These are phyloP conservation scores for Gossypioides kirkii DNA, from an alignment of 345 rosid genomes.

Conservation along the genomic window DNA sequence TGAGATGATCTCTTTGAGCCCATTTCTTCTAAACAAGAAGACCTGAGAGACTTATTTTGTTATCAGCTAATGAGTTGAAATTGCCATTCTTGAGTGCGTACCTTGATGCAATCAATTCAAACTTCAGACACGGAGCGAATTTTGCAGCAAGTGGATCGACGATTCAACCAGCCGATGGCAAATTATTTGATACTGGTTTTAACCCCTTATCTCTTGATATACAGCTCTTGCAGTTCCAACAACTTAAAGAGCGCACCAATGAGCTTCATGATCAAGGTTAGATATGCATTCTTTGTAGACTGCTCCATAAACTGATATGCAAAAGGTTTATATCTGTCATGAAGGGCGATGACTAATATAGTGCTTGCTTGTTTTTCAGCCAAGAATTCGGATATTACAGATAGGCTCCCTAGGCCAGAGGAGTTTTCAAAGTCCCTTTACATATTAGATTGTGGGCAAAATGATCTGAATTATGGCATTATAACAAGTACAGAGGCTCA, in stretches of 20 bases:
- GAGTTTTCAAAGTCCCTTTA: not conserved
- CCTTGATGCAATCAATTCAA: conserved; percentile 20
- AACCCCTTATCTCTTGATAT: conserved; percentile 19
- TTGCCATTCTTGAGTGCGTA: conserved; percentile 24
- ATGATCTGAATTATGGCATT: not conserved
- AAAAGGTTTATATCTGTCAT: not conserved
- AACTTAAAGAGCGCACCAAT: conserved; percentile 15
- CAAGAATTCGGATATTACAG: not conserved
- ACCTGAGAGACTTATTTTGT: not conserved
- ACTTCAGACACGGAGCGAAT: conserved; percentile 28
- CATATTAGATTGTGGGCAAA: not conserved
- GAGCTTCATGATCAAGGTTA: conserved; percentile 23
- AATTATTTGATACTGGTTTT: conserved; percentile 7
- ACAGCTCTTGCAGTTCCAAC: conserved; percentile 24
- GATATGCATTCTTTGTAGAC: not conserved
- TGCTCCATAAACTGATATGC: not conserved
- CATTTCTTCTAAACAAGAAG: not conserved
- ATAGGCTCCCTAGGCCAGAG: not conserved
- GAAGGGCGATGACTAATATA: not conserved
- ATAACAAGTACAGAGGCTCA: not conserved
- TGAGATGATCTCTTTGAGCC: not conserved
- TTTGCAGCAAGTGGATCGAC: conserved; percentile 28
- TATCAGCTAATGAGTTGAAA: conserved; percentile 23
- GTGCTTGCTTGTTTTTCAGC: not conserved
- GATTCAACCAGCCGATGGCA: conserved; percentile 6